phyloP scores from a whole-genome alignment of 2,329 filamentous ascomycete genomes.

The Fusarium praegraminearum region DNA sequence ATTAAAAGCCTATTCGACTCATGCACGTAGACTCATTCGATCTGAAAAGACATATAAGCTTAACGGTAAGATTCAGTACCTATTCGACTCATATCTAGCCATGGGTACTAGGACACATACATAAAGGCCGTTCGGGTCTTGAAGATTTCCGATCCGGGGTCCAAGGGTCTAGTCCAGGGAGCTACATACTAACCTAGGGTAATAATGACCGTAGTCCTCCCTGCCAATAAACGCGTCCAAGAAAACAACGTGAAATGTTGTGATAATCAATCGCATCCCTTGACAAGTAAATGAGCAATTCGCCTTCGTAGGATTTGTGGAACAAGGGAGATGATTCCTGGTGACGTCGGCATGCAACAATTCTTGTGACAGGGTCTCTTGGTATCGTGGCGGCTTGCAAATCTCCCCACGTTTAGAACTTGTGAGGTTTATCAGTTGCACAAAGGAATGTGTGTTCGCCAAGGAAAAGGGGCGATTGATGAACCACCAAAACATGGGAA shows the following conservation, averaged over 20 bases:
- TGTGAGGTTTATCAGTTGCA: constrained; percentile 24
- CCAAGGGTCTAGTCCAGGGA: constrained; percentile 23
- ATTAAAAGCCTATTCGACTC: not conserved
- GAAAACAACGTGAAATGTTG: constrained; percentile 31
- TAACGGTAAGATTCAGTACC: too few species aligned
- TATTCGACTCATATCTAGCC: not conserved
- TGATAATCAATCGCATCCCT: constrained; percentile 4
- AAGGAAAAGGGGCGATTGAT: constrained; percentile 21
- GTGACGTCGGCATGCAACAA: constrained; percentile 33
- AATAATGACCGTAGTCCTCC: constrained; percentile 14
- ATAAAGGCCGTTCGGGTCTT: not conserved
- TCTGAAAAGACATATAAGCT: too few species aligned
- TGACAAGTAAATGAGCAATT: constrained; percentile 1
- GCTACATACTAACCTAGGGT: not conserved
- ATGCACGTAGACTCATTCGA: not conserved
- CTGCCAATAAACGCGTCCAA: constrained; percentile 33
- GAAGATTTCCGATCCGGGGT: constrained; percentile 10
- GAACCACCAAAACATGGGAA: constrained; percentile 6
- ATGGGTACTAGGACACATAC: not conserved
- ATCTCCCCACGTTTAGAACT: constrained; percentile 20
- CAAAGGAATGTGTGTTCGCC: constrained; percentile 39
- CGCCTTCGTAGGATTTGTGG: not conserved
- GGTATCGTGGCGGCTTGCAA: constrained; percentile 41
- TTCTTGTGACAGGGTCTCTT: constrained; percentile 16
- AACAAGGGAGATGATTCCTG: constrained; percentile 2